These are phyloP conservation scores for Metschnikowia lunata DNA, from an alignment of 805 yeast species.

Conservation along the genomic window DNA sequence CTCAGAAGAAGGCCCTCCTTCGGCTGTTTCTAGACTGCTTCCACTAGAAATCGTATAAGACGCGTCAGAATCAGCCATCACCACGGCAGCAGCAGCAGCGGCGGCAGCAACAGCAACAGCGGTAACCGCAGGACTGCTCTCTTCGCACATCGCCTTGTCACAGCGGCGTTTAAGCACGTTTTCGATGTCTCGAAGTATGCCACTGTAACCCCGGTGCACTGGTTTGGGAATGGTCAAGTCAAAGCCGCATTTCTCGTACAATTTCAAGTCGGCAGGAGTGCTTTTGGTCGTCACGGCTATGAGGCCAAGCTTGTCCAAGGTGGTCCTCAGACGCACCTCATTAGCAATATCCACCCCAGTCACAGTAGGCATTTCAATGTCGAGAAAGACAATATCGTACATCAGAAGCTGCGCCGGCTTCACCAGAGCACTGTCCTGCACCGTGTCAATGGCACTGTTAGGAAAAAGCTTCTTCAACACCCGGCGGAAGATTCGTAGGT, in stretches of 20 bases:
- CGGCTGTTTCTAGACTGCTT: no score
- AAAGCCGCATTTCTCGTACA: conserved; percentile 33
- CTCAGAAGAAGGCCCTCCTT: no score
- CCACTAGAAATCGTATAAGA: no score
- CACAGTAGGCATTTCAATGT: conserved; percentile 44
- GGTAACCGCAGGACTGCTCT: background rate
- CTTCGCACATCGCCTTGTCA: background rate
- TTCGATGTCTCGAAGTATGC: conserved; percentile 18
- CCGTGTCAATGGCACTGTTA: conserved; percentile 22
- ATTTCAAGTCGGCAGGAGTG: conserved; percentile 23
- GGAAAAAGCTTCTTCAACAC: conserved; percentile 34
- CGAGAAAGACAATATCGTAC: conserved; percentile 31
- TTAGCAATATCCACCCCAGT: conserved; percentile 37
- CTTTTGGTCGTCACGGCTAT: conserved; percentile 40
- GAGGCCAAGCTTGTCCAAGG: conserved; percentile 24
- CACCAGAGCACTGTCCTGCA: conserved; percentile 30
- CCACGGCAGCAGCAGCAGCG: no score
- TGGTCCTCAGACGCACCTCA: conserved; percentile 10
- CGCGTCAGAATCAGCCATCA: no score
- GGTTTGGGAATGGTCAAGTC: conserved; percentile 42
- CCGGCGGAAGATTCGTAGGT: conserved; percentile 32
- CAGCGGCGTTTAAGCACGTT: conserved; percentile 13
- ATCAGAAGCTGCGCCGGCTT: conserved; percentile 17
- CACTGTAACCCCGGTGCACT: conserved; percentile 20
- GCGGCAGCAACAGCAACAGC: no score